phyloP scores from a whole-genome alignment of 352 stramenopile genomes.

The Globisporangium viniferum region DNA sequence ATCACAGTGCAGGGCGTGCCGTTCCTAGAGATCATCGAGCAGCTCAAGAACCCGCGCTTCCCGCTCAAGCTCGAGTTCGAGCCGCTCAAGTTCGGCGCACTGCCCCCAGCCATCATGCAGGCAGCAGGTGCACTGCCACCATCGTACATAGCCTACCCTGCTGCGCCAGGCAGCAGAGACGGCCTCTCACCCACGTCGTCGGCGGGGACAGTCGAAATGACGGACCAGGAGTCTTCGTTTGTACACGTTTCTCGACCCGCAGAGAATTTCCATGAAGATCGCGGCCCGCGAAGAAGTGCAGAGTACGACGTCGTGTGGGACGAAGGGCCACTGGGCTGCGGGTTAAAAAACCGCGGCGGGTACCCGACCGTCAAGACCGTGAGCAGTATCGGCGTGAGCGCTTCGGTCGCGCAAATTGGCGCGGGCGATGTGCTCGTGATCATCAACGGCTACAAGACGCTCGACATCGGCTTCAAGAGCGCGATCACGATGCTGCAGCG shows the following conservation, averaged over 20 bases:
- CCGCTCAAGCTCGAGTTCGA: constrained; percentile 69
- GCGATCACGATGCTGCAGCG: constrained; percentile 73
- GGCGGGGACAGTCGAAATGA: constrained; percentile 26
- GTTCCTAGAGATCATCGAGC: constrained; percentile 69
- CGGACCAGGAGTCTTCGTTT: constrained; percentile 17
- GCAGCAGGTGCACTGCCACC: not conserved
- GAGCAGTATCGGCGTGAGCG: constrained; percentile 50
- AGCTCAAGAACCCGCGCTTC: constrained; percentile 56
- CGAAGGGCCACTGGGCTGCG: constrained; percentile 66
- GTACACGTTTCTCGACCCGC: constrained; percentile 6
- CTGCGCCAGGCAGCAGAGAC: not conserved
- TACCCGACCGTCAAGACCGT: constrained; percentile 68
- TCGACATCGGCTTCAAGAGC: constrained; percentile 78
- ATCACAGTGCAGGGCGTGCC: constrained; percentile 39
- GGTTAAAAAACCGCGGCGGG: constrained; percentile 68
- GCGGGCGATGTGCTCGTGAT: constrained; percentile 62
- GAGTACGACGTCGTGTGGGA: constrained; percentile 82
- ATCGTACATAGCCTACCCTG: constrained; percentile 2
- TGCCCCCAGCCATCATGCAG: constrained; percentile 5
- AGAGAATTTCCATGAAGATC: constrained; percentile 1
- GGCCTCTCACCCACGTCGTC: constrained; percentile 25
- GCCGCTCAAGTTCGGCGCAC: constrained; percentile 41
- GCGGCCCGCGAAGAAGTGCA: constrained; percentile 4
- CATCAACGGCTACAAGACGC: constrained; percentile 72
- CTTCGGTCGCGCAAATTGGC: constrained; percentile 64